Evolutionary conservation across 2,329 filamentous ascomycete genomes (phyloP), one percentile per base, ranked within the genome.

Genomic region (Byssochlamys sp.): DNA sequence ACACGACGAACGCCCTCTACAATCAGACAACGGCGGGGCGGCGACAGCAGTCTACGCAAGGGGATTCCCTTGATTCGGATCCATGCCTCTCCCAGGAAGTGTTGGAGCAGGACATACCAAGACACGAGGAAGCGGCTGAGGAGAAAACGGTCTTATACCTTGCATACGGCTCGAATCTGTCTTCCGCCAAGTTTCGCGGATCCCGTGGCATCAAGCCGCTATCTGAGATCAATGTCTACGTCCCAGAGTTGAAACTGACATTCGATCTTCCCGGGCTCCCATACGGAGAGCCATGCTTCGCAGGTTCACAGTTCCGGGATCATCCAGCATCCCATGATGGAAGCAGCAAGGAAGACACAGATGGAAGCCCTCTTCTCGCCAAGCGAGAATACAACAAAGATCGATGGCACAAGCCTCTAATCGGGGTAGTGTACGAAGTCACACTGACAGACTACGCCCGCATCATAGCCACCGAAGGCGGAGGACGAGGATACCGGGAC

Each of bases 381-480:
- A 54, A 19, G 5, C 29, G 57, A 14, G 52, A 59, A 31, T 80
- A 81, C 62, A 76, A 81, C 65, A 82, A 83, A 65, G 77, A 81
- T 55, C 76, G 75, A 56, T 95, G 90, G 91, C 77, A 84, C 61
- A 91, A 91, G 67, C 89, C 90, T 3, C 81, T 99, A 1, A 83
- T 96, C 48, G 94, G 94, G 26, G 90, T 96, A 14, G 94, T 97
- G 3, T 99, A 99, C 76, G 91, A 97, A 75, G 90, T 97, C 29
- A 96, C 91, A 0, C 77, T 81, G 19, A 73, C 81, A 50, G 94
- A 99, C 75, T 99, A 89, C 70, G 81, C 85, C 5, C 88, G 83
- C 59, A 96, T 99, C 64, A 87, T 97, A 60, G 86, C 86, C 4
- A 96, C 91, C 4, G 94, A 99, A 71, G 92, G 92, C 55, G 91